Conservation (phyloP, 2,329 filamentous ascomycete species). For the Penicillium occitanis region DNA sequence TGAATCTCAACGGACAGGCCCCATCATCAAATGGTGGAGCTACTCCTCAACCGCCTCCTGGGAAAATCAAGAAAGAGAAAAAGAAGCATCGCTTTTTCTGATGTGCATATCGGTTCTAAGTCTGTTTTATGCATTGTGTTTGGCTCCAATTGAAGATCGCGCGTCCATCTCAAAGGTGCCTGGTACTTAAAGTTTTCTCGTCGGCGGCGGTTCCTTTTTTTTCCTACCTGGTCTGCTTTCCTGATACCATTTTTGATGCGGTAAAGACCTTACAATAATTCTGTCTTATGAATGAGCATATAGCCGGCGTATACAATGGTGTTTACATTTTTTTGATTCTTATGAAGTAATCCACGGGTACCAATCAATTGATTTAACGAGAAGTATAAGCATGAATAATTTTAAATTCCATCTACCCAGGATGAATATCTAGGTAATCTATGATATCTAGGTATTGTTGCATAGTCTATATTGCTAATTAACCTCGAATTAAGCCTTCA, state of each 20-base stretch:
- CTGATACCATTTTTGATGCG: conserved; percentile 35
- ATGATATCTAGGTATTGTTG: neutral
- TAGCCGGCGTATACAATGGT: conserved; percentile 10
- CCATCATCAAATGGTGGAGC: conserved; percentile 20
- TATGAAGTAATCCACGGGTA: neutral
- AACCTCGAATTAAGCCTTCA: neutral
- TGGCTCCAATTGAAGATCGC: conserved; percentile 63
- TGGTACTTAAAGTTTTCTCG: conserved; percentile 20
- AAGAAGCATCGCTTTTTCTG: conserved; percentile 61
- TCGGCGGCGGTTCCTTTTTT: conserved; percentile 22
- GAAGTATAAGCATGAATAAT: neutral
- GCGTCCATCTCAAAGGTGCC: neutral
- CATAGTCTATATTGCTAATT: neutral
- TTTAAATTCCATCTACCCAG: neutral
- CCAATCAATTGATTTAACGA: neutral
- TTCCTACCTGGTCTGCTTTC: conserved; percentile 29
- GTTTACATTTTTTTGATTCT: neutral
- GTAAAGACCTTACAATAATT: conserved; percentile 8
- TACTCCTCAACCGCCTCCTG: conserved; percentile 34
- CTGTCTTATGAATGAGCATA: conserved; percentile 5
- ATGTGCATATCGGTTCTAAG: conserved; percentile 11
- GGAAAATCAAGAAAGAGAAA: conserved; percentile 53
- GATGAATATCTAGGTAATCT: neutral
- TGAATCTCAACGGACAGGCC: conserved; percentile 38
- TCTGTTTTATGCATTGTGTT: neutral